These are phyloP conservation scores for Hypoxylon crocopeplum DNA, from an alignment of 495 filamentous ascomycete species.

Conservation along the genomic window DNA sequence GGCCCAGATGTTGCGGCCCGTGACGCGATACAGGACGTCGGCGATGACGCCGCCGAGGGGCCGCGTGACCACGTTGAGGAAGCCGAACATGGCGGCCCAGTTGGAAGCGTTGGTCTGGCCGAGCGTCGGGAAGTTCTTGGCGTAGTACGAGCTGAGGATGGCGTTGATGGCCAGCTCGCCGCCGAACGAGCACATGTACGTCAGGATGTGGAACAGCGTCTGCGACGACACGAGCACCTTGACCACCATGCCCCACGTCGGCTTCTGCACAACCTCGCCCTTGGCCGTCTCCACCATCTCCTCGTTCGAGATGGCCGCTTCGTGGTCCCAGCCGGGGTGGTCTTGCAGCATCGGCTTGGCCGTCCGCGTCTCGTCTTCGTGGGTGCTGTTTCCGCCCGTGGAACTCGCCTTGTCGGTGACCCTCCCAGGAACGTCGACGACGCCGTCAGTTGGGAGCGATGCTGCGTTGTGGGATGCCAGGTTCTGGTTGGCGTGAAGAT, in stretches of 20 bases:
- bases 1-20: slow-evolving; percentile 65
- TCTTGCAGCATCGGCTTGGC: slow-evolving; percentile 35
- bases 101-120: slow-evolving; percentile 74
- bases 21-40: slow-evolving; percentile 72
- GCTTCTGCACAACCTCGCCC: slow-evolving; percentile 70
- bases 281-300: slow-evolving; percentile 64
- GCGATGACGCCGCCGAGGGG: slow-evolving; percentile 76
- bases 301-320: slow-evolving; percentile 60
- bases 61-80: slow-evolving; percentile 79
- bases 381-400: slow-evolving; percentile 36
- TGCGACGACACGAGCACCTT: slow-evolving; percentile 68
- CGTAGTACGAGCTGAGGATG: slow-evolving; percentile 80
- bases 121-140: slow-evolving; percentile 75
- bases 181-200: slow-evolving; percentile 89
- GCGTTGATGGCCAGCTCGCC: slow-evolving; percentile 86
- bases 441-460: slow-evolving; percentile 19
- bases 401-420: slow-evolving; percentile 61
- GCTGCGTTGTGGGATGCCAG: slow-evolving; percentile 48
- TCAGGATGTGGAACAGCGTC: slow-evolving; percentile 68
- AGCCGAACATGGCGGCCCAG: slow-evolving; percentile 91
- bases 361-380: slow-evolving; percentile 49
- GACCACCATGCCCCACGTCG: slow-evolving; percentile 65
- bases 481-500: slow-evolving; percentile 56
- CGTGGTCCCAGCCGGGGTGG: slow-evolving; percentile 50
- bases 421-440: slow-evolving; percentile 61